A percentile compares a stretch with the other conserved stretches of the same genome.
phyloP scores from a whole-genome alignment of 352 stramenopile species.

The Globisporangium takayamanum region DNA sequence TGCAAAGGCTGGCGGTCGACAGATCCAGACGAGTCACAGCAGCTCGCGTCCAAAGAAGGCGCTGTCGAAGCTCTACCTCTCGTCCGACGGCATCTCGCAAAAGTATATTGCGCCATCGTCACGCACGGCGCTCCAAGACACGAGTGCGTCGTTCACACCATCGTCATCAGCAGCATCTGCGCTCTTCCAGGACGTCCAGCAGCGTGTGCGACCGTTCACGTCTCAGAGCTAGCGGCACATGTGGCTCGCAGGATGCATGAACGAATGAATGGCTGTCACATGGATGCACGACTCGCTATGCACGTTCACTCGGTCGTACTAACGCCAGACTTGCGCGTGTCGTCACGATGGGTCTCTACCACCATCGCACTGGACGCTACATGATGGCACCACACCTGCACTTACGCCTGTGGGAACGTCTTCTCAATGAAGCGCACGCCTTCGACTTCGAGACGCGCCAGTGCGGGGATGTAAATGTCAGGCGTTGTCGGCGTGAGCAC shows the following conservation, averaged over 20 bases:
- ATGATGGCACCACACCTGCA: neutral
- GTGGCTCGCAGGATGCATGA: neutral
- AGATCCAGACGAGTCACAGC: conserved; percentile 60
- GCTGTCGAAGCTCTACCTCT: conserved; percentile 57
- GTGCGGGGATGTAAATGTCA: conserved; percentile 85
- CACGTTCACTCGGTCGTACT: no score
- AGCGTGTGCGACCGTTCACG: conserved; percentile 10
- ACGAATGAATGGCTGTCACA: neutral
- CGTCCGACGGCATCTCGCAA: conserved; percentile 67
- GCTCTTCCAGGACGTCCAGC: conserved; percentile 12
- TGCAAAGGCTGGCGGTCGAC: conserved; percentile 34
- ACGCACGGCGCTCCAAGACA: conserved; percentile 13
- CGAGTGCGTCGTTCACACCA: conserved; percentile 3
- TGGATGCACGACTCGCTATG: no score
- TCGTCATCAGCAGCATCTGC: conserved; percentile 1
- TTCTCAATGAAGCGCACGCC: conserved; percentile 87
- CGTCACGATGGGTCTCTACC: neutral
- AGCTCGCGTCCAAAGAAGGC: conserved; percentile 47
- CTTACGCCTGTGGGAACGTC: conserved; percentile 33
- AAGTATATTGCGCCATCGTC: conserved; percentile 52
- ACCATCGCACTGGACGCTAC: neutral
- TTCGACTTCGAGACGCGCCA: conserved; percentile 82
- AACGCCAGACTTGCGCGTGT: no score
- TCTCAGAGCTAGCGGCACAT: conserved; percentile 6
- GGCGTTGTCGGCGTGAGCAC: conserved; percentile 87